Evolutionary conservation across 345 rosid species (phyloP).

Genomic region (Eucalyptus regnans): DNA sequence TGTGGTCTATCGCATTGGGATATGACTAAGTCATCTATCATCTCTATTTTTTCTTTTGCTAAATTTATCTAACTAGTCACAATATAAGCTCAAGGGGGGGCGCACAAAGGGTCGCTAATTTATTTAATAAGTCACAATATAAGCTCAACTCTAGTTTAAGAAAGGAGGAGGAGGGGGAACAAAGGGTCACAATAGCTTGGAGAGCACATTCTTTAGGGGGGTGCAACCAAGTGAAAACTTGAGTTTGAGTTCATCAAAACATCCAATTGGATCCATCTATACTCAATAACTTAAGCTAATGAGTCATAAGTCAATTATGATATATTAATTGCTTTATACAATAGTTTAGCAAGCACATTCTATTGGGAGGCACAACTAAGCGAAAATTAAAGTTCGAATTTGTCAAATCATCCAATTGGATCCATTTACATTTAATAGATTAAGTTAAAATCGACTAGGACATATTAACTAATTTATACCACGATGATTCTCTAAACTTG

Average conservation of each 20-base stretch:
- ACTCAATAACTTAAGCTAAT: background rate
- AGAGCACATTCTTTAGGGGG: background rate
- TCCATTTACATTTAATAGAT: too few species aligned
- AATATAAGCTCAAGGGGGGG: background rate
- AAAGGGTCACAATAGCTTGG: too few species aligned
- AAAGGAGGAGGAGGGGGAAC: too few species aligned
- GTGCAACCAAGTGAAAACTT: background rate
- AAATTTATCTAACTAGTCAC: background rate
- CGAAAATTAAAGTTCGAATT: too few species aligned
- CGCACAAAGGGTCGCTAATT: background rate
- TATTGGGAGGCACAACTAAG: fast-evolving
- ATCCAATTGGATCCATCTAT: too few species aligned
- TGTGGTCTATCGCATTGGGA: background rate
- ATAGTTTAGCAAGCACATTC: background rate
- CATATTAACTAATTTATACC: background rate
- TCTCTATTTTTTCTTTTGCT: background rate
- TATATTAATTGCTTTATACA: background rate
- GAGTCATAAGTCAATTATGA: background rate
- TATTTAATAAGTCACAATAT: background rate
- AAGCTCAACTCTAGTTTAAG: background rate
- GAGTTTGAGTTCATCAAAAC: background rate
- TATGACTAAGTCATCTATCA: background rate
- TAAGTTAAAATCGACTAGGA: background rate
- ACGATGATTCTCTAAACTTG: too few species aligned
- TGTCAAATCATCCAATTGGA: too few species aligned